A percentile compares a stretch with the other conserved stretches of the same genome.
phyloP scores from a whole-genome alignment of 1,139 yeast species.

The Geotrichum bryndzae region DNA sequence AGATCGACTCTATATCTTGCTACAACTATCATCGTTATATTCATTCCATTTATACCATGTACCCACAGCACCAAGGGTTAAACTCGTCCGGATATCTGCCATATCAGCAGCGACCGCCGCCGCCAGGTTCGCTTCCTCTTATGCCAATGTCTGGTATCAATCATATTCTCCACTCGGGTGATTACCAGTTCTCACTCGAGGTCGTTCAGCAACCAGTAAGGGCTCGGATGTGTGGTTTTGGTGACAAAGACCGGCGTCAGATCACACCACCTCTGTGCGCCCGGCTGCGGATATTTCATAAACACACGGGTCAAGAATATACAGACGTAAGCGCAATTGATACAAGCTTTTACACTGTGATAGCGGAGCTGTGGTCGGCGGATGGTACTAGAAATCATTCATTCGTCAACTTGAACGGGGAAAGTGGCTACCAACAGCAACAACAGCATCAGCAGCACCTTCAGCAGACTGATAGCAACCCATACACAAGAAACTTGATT shows the following conservation, averaged over 20 bases:
- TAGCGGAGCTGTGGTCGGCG: conserved; percentile 39
- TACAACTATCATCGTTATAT: background rate
- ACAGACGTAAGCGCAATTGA: conserved; percentile 31
- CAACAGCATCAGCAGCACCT: conserved; percentile 1
- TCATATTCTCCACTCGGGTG: conserved; percentile 8
- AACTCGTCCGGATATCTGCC: background rate
- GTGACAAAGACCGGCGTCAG: conserved; percentile 43
- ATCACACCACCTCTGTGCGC: conserved; percentile 44
- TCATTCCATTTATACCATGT: background rate
- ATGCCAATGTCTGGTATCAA: background rate
- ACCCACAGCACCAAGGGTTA: background rate
- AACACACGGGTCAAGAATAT: conserved; percentile 26
- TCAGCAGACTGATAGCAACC: background rate
- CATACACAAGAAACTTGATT: conserved; percentile 38
- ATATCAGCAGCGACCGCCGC: background rate
- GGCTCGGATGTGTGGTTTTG: conserved; percentile 45
- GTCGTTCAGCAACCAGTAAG: conserved; percentile 42
- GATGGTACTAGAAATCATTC: conserved; percentile 35
- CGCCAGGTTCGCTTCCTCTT: background rate
- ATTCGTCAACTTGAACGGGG: conserved; percentile 25
- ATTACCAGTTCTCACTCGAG: conserved; percentile 26
- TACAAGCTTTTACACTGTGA: conserved; percentile 33
- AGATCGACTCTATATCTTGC: no score
- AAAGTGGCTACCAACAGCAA: conserved; percentile 16
- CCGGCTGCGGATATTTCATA: conserved; percentile 32